Percentiles rank a stretch among this genome's conserved stretches.
Conservation (phyloP, 2,329 filamentous ascomycete species). For the Neonectria punicea region DNA sequence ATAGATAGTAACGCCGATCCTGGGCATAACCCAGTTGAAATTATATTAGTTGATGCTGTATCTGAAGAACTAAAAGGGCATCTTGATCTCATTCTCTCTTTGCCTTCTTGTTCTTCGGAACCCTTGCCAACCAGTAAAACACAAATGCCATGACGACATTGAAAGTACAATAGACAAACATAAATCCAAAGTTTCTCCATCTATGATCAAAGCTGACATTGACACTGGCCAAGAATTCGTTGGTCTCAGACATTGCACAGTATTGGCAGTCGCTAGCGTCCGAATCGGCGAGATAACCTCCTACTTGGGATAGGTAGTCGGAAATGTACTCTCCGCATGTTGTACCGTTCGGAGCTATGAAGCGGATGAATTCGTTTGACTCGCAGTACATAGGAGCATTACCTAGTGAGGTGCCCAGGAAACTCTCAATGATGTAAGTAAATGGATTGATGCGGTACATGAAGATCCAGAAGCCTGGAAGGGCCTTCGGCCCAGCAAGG, state of each 20-base stretch:
- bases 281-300: constrained; percentile 55
- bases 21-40: too few relatives aligned
- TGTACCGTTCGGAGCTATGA: neutral
- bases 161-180: constrained; percentile 60
- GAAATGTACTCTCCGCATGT: constrained; percentile 58
- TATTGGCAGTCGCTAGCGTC: constrained; percentile 55
- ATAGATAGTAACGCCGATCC: too few relatives aligned
- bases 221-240: constrained; percentile 52
- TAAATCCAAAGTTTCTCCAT: constrained; percentile 67
- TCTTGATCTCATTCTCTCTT: neutral
- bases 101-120: constrained; percentile 44
- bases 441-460: constrained; percentile 17
- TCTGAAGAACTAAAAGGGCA: too few relatives aligned
- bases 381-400: neutral
- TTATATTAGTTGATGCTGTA: too few relatives aligned
- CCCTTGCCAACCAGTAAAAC: constrained; percentile 59
- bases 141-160: constrained; percentile 60
- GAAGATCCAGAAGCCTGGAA: constrained; percentile 15
- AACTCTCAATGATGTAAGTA: constrained; percentile 7
- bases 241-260: constrained; percentile 52
- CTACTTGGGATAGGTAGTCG: constrained; percentile 53
- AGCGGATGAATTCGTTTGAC: constrained; percentile 4
- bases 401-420: neutral
- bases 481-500: neutral
- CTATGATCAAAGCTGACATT: constrained; percentile 59